These are phyloP conservation scores for Larix sibirica DNA, from an alignment of 83 land plant species.

Conservation along the genomic window DNA sequence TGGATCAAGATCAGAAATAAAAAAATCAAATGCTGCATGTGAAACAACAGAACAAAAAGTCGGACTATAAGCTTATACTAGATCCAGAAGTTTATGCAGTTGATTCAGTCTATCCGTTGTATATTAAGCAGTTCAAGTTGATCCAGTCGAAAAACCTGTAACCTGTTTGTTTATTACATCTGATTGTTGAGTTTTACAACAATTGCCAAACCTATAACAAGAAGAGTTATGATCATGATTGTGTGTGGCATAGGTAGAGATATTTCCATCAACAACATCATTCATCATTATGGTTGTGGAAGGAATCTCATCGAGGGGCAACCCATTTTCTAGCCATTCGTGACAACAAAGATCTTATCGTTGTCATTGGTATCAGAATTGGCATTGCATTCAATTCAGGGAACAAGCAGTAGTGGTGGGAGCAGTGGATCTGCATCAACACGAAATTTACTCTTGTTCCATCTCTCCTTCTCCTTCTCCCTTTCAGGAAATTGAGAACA, in stretches of 20 bases:
- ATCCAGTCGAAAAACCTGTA: too few species aligned
- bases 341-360: neutral
- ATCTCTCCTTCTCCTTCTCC: slow-evolving; percentile 49
- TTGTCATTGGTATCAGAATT: slow-evolving; percentile 17
- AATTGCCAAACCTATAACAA: slow-evolving; percentile 30
- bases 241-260: neutral
- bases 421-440: slow-evolving; percentile 44
- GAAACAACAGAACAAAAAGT: too few species aligned
- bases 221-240: neutral
- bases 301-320: neutral
- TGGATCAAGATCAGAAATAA: too few species aligned
- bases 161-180: too few species aligned
- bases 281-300: neutral
- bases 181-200: slow-evolving; percentile 28
- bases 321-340: slow-evolving; percentile 1
- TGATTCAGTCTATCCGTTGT: too few species aligned
- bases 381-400: slow-evolving; percentile 21
- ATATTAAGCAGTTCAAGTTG: too few species aligned
- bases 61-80: too few species aligned
- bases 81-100: too few species aligned
- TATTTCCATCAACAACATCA: slow-evolving; percentile 1
- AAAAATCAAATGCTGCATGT: too few species aligned
- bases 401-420: slow-evolving; percentile 17
- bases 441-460: slow-evolving; percentile 76
- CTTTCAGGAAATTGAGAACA: slow-evolving; percentile 1